These are phyloP conservation scores for Xerophyta viscosa DNA, from an alignment of 106 monocot species.

Conservation along the genomic window DNA sequence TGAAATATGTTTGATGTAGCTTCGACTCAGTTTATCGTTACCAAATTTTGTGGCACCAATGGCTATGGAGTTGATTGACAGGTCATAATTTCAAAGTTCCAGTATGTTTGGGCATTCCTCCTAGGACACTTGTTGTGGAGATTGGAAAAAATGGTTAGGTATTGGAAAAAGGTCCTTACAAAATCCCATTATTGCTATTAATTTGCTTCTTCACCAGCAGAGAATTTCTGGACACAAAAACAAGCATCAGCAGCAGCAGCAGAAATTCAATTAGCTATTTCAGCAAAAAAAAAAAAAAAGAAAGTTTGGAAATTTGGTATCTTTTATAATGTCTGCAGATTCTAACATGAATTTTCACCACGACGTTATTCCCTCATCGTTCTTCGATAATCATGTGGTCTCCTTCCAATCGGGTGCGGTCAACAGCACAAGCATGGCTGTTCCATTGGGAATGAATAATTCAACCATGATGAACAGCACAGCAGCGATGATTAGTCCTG, in stretches of 20 bases:
- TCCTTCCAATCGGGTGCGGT: constrained; percentile 59
- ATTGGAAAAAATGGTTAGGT: constrained; percentile 1
- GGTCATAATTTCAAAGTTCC: neutral
- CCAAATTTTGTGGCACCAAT: neutral
- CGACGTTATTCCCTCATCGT: constrained; percentile 31
- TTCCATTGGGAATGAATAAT: constrained; percentile 19
- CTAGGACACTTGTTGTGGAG: too few relatives aligned
- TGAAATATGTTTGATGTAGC: neutral
- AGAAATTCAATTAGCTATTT: too few relatives aligned
- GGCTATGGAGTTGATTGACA: neutral
- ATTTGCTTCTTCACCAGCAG: neutral
- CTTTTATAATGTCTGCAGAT: constrained; percentile 43
- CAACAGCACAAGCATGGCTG: constrained; percentile 17
- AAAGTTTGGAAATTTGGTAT: neutral
- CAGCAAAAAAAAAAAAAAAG: neutral
- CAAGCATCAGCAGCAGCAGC: too few relatives aligned
- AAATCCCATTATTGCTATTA: neutral
- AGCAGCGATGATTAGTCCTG: too few relatives aligned
- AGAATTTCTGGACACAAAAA: neutral
- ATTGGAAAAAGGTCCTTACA: neutral
- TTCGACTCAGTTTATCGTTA: neutral
- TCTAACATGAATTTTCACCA: constrained; percentile 54
- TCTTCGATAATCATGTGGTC: constrained; percentile 42
- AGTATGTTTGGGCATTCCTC: neutral
- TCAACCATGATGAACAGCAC: too few relatives aligned